Conservation (phyloP, 495 filamentous ascomycete genomes). For the Oidiodendron maius region DNA sequence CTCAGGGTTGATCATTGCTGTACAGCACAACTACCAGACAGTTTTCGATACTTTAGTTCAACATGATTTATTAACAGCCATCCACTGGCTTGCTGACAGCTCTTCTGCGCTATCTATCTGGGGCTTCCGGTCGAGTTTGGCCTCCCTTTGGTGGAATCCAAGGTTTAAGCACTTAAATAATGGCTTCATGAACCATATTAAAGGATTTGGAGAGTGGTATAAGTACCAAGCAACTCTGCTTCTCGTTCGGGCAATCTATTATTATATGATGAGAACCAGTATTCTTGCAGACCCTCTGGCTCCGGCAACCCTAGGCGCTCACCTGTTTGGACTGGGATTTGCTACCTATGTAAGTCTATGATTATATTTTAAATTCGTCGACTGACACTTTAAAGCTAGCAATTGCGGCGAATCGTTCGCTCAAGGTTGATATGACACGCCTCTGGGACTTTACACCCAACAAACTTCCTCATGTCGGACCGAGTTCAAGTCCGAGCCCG, state of each 20-base stretch:
- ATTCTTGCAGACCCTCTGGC: slow-evolving; percentile 36
- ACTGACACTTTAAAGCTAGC: slow-evolving; percentile 33
- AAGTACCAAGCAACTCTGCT: slow-evolving; percentile 58
- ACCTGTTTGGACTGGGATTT: slow-evolving; percentile 50
- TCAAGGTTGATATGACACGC: slow-evolving; percentile 50
- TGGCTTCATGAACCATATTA: slow-evolving; percentile 56
- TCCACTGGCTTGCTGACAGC: not conserved
- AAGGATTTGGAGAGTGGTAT: slow-evolving; percentile 64
- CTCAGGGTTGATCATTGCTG: slow-evolving; percentile 21
- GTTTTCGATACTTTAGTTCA: not conserved
- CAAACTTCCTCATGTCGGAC: slow-evolving; percentile 5
- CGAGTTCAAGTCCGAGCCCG: slow-evolving; percentile 3
- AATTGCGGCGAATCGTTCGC: slow-evolving; percentile 39
- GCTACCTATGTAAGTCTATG: slow-evolving; percentile 46
- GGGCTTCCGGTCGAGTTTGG: slow-evolving; percentile 45
- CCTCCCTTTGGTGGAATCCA: slow-evolving; percentile 74
- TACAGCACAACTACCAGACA: not conserved
- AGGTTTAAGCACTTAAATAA: slow-evolving; percentile 57
- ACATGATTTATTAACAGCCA: too few relatives aligned
- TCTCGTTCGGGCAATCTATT: slow-evolving; percentile 48
- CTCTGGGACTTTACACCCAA: slow-evolving; percentile 40
- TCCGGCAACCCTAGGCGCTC: slow-evolving; percentile 38
- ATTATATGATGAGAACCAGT: slow-evolving; percentile 42
- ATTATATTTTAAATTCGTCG: not conserved
- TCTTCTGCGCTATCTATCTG: slow-evolving; percentile 13